Base-by-base conservation (phyloP, 352 stramenopile species). In the Phytopythium kandeliae region DNA sequence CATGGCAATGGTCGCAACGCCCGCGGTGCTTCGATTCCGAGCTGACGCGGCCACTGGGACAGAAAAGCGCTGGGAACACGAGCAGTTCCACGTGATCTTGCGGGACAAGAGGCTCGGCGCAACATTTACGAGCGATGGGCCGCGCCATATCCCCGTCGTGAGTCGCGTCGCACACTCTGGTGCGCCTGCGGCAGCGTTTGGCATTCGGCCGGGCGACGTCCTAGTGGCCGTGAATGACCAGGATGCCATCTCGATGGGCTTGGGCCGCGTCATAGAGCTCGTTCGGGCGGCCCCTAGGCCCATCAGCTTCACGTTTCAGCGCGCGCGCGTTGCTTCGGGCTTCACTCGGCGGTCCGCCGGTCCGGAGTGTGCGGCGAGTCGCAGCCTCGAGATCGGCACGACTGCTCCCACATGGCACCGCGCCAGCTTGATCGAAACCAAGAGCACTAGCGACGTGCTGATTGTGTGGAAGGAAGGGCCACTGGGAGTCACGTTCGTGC, bases 221-320 rank as follows among this genome's bases (percentile, higher is more conserved):
- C 64, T 86, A 16, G 63, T 80, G 13, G 73, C 65, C 30, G 73
- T 86, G 11, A 85, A 89, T 36, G 69, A 65, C 21, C 61, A 74
- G 21, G 71, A 78, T n/a, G 51, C 74, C 22, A 53, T 85, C 19
- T 49, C 68, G 6, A 54, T 65, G 44, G 71, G 74, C n/a, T 58
- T 89, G 0, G 52, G 52, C 4, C 36, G 57, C 10, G 62, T 70
- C 17, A 70, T 71, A 43, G 64, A 70, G 37, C 63, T 74, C 34
- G 47, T 86, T 1, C 51, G 61, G 10, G 48, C 58, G 10, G 66
- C 65, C 11, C 58, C 58, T 28, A 62, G 65, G 7, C 73, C 73
- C 19, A 25, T 81, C 38, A 69, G 50, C 24, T 56, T 89, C 42
- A 86, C 66, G 6, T 86, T 89, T 19, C 70, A 86, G 54, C 78